phyloP scores from a whole-genome alignment of 371 early-diverging fungal species.

The Circinella umbellata region DNA sequence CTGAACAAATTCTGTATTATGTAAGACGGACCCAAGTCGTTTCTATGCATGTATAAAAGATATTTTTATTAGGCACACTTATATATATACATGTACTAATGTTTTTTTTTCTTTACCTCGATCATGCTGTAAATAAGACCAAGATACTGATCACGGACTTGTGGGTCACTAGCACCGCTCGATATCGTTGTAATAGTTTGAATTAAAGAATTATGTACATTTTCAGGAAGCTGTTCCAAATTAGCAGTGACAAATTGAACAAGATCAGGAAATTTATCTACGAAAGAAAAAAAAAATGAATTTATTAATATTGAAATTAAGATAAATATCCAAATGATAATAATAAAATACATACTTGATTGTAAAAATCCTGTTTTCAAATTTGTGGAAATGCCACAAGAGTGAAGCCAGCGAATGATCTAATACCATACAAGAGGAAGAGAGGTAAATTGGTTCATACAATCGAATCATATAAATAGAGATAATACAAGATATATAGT shows the following conservation, averaged over 20 bases:
- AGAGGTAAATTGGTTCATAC: neutral
- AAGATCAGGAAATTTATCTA: conserved; percentile 64
- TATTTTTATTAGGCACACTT: too few relatives aligned
- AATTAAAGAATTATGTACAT: conserved; percentile 71
- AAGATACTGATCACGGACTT: conserved; percentile 59
- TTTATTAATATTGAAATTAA: neutral
- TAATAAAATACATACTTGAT: conserved; percentile 53
- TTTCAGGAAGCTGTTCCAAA: conserved; percentile 66
- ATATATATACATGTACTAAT: too few relatives aligned
- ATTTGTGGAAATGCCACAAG: conserved; percentile 56
- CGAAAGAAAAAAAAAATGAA: neutral
- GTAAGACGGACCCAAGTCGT: conserved; percentile 57
- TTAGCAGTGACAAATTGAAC: conserved; percentile 66
- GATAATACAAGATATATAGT: too few relatives aligned
- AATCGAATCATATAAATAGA: too few relatives aligned
- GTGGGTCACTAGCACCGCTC: conserved; percentile 58
- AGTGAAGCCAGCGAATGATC: conserved; percentile 64
- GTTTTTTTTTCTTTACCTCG: conserved; percentile 40
- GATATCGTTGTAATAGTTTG: conserved; percentile 70
- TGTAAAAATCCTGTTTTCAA: conserved; percentile 61
- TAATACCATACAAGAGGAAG: conserved; percentile 16
- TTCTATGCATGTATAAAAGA: too few relatives aligned
- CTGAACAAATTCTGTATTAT: conserved; percentile 62
- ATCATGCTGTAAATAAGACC: conserved; percentile 60
- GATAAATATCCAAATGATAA: too few relatives aligned